These are phyloP conservation scores for Aspergillus leporis DNA, from an alignment of 495 filamentous ascomycete species.

Conservation along the genomic window DNA sequence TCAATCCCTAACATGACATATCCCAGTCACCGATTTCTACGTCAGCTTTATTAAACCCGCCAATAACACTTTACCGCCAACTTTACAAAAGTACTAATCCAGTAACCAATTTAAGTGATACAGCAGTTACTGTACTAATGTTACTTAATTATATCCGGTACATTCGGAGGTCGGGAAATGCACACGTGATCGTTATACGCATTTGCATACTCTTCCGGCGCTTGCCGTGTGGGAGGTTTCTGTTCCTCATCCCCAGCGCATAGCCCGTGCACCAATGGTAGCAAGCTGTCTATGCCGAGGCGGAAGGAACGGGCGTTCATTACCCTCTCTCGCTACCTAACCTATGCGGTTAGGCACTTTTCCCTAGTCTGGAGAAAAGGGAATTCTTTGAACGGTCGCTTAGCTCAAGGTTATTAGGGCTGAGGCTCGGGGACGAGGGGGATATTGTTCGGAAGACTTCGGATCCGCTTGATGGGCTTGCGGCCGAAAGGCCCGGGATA, in stretches of 20 bases:
- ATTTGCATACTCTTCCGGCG: slow-evolving; percentile 13
- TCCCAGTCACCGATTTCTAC: no score
- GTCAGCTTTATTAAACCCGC: no score
- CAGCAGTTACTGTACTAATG: neutral
- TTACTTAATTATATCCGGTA: neutral
- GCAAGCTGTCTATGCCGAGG: neutral
- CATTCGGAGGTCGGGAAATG: neutral
- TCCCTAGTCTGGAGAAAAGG: no score
- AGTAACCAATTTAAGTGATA: neutral
- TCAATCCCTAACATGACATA: no score
- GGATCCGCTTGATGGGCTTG: slow-evolving; percentile 5
- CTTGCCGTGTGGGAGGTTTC: slow-evolving; percentile 12
- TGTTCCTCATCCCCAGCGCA: neutral
- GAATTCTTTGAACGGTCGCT: slow-evolving; percentile 5
- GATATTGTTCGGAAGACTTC: slow-evolving; percentile 18
- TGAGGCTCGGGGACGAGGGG: slow-evolving; percentile 1
- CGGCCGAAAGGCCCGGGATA: slow-evolving; percentile 14
- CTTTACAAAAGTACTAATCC: no score
- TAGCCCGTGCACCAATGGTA: neutral
- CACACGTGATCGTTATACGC: slow-evolving; percentile 11
- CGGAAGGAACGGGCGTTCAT: slow-evolving; percentile 5
- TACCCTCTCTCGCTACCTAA: neutral
- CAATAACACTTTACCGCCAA: no score
- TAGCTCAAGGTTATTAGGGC: slow-evolving; percentile 5
- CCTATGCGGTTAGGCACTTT: neutral